Conservation (phyloP, 2,329 filamentous ascomycete species). For the Thelonectria discophora region DNA sequence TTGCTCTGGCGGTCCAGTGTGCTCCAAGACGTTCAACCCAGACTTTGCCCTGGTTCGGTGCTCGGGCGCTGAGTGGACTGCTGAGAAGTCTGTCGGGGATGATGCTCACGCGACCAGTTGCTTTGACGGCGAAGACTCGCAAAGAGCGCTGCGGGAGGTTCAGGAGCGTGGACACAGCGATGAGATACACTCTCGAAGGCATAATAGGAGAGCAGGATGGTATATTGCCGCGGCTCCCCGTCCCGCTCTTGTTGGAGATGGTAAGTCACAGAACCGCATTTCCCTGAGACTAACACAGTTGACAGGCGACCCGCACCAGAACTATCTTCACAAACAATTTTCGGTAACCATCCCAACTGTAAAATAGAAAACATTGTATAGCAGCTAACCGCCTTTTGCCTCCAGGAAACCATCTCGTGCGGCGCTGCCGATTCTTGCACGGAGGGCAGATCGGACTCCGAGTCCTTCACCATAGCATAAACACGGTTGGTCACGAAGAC, state of each 20-base stretch:
- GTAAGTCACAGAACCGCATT: no score
- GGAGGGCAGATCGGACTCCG: neutral
- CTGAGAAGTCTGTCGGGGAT: neutral
- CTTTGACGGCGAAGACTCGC: neutral
- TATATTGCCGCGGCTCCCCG: neutral
- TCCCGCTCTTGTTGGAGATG: neutral
- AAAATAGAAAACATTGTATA: neutral
- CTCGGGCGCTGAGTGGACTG: neutral
- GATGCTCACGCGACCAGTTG: neutral
- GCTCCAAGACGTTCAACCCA: constrained; percentile 5
- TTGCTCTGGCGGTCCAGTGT: no score
- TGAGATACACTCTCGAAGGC: neutral
- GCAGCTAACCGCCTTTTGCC: neutral
- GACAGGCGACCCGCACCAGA: constrained; percentile 16
- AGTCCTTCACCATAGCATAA: constrained; percentile 10
- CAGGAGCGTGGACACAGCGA: no score
- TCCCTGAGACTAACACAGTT: neutral
- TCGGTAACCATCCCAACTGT: constrained; percentile 2
- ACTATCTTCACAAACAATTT: constrained; percentile 12
- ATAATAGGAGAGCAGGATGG: neutral
- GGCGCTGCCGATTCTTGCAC: constrained; percentile 3
- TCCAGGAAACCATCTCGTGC: constrained; percentile 11
- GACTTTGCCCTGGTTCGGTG: constrained; percentile 10
- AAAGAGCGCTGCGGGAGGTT: neutral
- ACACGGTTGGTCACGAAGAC: neutral